phyloP scores from a whole-genome alignment of 2,329 filamentous ascomycete species.

The Penicillium sp. region DNA sequence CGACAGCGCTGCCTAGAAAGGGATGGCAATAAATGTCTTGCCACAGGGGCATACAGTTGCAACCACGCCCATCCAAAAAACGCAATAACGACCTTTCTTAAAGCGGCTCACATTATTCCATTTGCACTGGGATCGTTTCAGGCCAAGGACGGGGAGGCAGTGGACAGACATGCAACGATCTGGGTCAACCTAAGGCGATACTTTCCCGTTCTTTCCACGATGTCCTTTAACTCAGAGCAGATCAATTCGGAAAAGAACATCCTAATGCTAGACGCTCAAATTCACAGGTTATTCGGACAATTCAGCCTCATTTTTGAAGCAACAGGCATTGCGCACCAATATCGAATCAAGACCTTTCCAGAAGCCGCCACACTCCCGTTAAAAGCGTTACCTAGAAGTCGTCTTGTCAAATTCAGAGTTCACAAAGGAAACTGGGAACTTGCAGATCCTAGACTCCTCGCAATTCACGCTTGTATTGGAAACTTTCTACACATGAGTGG shows the following conservation, averaged over 20 bases:
- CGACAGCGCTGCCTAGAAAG: conserved; percentile 15
- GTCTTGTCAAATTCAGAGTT: conserved; percentile 15
- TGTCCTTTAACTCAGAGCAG: conserved; percentile 15
- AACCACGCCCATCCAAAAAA: conserved; percentile 7
- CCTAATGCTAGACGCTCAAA: conserved; percentile 11
- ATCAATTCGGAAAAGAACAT: conserved; percentile 18
- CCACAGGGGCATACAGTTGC: conserved; percentile 10
- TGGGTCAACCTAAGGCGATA: conserved; percentile 20
- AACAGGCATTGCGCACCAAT: conserved; percentile 11
- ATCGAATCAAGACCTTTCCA: conserved; percentile 18
- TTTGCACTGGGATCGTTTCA: conserved; percentile 14
- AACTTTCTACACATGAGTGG: conserved; percentile 20
- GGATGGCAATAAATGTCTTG: conserved; percentile 21
- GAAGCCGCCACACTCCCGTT: conserved; percentile 1
- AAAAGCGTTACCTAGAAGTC: conserved; percentile 10
- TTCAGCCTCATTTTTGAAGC: conserved; percentile 18
- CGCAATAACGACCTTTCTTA: conserved; percentile 9
- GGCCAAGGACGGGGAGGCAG: conserved; percentile 4
- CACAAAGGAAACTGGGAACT: conserved; percentile 14
- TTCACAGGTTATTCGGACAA: conserved; percentile 16
- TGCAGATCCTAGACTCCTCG: conserved; percentile 16
- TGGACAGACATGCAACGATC: conserved; percentile 10
- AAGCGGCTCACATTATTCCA: conserved; percentile 20
- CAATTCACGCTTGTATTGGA: conserved; percentile 20
- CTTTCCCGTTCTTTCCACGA: conserved; percentile 13